phyloP scores from a whole-genome alignment of 2,329 filamentous ascomycete genomes.

The Cytospora chrysosperma region DNA sequence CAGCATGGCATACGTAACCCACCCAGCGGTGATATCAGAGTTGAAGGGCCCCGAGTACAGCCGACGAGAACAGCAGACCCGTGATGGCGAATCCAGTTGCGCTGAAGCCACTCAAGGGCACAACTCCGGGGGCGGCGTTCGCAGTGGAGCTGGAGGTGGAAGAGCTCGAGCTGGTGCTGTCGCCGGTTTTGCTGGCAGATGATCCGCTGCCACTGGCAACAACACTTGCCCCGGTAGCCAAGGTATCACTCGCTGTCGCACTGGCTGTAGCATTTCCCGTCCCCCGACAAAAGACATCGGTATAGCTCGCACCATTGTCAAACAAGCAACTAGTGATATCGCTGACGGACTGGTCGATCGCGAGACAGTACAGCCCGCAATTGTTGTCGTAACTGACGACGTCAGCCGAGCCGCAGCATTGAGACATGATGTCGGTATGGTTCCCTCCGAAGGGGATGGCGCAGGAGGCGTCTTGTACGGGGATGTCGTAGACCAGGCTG shows the following conservation, averaged over 20 bases:
- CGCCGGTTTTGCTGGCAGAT: not conserved
- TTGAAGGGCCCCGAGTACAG: slow-evolving; percentile 3
- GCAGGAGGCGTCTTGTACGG: slow-evolving; percentile 45
- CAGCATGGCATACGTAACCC: not conserved
- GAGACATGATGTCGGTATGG: slow-evolving; percentile 38
- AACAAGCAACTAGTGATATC: slow-evolving; percentile 38
- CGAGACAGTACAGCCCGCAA: slow-evolving; percentile 46
- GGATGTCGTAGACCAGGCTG: slow-evolving; percentile 41
- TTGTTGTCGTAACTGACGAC: slow-evolving; percentile 37
- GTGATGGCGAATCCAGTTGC: not conserved
- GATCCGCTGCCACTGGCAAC: slow-evolving; percentile 22
- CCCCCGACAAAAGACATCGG: slow-evolving; percentile 41
- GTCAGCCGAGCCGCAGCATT: slow-evolving; percentile 32
- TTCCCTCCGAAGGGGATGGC: slow-evolving; percentile 41
- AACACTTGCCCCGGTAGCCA: slow-evolving; percentile 30
- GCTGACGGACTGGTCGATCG: slow-evolving; percentile 38
- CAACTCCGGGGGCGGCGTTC: slow-evolving; percentile 5
- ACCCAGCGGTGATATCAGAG: not conserved
- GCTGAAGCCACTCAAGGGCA: not conserved
- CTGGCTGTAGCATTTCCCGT: slow-evolving; percentile 37
- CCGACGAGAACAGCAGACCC: slow-evolving; percentile 11
- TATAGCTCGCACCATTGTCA: slow-evolving; percentile 33
- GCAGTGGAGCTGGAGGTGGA: not conserved
- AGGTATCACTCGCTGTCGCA: slow-evolving; percentile 27
- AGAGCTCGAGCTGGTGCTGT: not conserved